Evolutionary conservation across 1,284 basidiomycete species (phyloP).

Genomic region (Moniliella sp.): DNA sequence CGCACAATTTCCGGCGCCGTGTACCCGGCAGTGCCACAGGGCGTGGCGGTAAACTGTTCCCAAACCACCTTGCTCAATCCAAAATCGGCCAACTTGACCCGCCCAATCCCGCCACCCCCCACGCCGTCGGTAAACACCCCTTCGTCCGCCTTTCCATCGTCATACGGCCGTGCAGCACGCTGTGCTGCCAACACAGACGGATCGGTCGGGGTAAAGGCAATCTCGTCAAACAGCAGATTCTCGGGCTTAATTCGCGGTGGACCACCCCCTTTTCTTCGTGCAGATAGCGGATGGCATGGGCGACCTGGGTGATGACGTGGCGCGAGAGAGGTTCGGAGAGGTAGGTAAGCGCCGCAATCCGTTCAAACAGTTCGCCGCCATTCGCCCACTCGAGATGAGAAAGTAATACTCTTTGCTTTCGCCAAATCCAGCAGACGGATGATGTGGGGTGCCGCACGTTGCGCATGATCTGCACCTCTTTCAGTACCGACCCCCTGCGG

Average conservation of each 20-base stretch:
- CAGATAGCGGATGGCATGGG: conserved; percentile 76
- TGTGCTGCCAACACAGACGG: no score
- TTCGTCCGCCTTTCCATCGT: conserved; percentile 96
- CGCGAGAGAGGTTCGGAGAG: conserved; percentile 55
- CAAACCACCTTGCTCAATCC: conserved; percentile 93
- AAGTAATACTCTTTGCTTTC: conserved; percentile 87
- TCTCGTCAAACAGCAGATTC: conserved; percentile 80
- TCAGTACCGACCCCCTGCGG: conserved; percentile 91
- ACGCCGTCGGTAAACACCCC: conserved; percentile 76
- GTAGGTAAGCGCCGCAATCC: conserved; percentile 97
- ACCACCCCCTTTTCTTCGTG: conserved; percentile 96
- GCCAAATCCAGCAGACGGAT: conserved; percentile 41
- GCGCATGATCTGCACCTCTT: conserved; percentile 99
- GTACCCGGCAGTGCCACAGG: conserved; percentile 95
- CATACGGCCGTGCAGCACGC: conserved; percentile 60
- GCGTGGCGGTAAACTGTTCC: conserved; percentile 97
- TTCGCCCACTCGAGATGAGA: conserved; percentile 57
- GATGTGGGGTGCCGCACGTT: conserved; percentile 71
- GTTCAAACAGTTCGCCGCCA: conserved; percentile 94
- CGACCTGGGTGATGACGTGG: conserved; percentile 92
- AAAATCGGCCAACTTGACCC: conserved; percentile 97
- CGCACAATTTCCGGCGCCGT: conserved; percentile 98
- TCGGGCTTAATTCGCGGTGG: conserved; percentile 92
- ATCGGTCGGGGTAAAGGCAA: conserved; percentile 74
- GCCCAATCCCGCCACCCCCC: conserved; percentile 88